Conservation (phyloP, 257 asterid genomes). For the Asclepias syriaca region DNA sequence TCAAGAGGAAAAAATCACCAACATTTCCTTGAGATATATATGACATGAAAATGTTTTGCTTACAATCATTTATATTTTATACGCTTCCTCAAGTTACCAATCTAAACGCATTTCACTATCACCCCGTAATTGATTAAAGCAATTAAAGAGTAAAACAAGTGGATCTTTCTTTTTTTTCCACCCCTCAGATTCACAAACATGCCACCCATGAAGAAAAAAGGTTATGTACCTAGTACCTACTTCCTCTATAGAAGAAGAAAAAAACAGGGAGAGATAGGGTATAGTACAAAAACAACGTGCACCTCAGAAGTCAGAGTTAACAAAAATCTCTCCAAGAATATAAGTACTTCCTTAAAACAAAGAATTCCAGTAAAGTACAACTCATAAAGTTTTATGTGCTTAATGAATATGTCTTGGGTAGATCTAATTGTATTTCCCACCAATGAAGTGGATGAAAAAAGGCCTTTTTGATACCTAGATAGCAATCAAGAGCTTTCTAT, state of each 20-base stretch:
- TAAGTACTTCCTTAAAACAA: too few species aligned
- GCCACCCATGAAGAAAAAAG: neutral
- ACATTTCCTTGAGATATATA: neutral
- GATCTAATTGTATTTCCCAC: too few species aligned
- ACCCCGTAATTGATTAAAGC: neutral
- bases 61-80: neutral
- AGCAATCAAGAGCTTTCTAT: too few species aligned
- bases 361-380: too few species aligned
- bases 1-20: neutral
- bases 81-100: constrained; percentile 5
- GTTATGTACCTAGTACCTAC: neutral
- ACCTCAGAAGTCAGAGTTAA: too few species aligned
- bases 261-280: too few species aligned
- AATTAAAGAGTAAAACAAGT: neutral
- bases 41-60: neutral
- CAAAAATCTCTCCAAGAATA: too few species aligned
- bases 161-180: too few species aligned
- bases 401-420: too few species aligned
- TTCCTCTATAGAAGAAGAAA: neutral
- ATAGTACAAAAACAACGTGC: neutral
- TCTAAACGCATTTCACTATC: neutral
- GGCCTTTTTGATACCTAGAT: too few species aligned
- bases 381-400: too few species aligned
- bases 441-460: too few species aligned
- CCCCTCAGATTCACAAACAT: neutral